Conservation (phyloP, 2,329 filamentous ascomycete genomes). For the Arthrobotrys sphaeroides region DNA sequence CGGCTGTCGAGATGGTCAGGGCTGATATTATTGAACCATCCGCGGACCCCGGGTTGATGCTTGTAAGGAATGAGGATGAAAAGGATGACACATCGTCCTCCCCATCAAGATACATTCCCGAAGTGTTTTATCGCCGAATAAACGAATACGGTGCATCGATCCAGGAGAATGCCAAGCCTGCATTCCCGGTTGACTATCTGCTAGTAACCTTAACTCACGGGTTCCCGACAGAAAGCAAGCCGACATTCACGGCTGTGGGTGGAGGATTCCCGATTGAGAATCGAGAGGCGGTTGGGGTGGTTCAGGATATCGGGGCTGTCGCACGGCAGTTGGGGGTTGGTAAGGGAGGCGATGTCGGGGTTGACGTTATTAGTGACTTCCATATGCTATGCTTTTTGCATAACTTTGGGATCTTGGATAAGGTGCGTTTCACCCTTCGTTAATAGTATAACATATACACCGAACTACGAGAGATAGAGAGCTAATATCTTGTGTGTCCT, state of each 20-base stretch:
- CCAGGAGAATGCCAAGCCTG: conserved; percentile 94
- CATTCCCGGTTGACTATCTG: conserved; percentile 95
- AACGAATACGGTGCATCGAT: conserved; percentile 98
- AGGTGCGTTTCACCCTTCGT: conserved; percentile 68
- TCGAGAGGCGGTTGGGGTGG: conserved; percentile 83
- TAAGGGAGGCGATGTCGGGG: conserved; percentile 68
- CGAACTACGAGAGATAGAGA: conserved; percentile 56
- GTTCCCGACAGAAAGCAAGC: conserved; percentile 82
- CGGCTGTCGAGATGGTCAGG: conserved; percentile 94
- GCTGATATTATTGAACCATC: conserved; percentile 95
- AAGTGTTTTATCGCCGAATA: conserved; percentile 93
- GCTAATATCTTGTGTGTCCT: conserved; percentile 30
- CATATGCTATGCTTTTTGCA: conserved; percentile 90
- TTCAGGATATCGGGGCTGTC: conserved; percentile 77
- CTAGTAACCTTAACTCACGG: conserved; percentile 96
- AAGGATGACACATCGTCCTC: conserved; percentile 71
- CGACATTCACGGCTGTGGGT: conserved; percentile 73
- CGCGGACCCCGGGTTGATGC: conserved; percentile 90
- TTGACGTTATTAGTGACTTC: conserved; percentile 84
- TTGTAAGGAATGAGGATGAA: conserved; percentile 91
- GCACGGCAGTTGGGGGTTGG: conserved; percentile 75
- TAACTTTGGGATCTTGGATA: conserved; percentile 79
- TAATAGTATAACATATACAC: neutral
- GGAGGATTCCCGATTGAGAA: conserved; percentile 89
- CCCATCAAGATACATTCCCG: conserved; percentile 84